Conservation (phyloP, 2,329 filamentous ascomycete species). For the Bipolaris bicolor region DNA sequence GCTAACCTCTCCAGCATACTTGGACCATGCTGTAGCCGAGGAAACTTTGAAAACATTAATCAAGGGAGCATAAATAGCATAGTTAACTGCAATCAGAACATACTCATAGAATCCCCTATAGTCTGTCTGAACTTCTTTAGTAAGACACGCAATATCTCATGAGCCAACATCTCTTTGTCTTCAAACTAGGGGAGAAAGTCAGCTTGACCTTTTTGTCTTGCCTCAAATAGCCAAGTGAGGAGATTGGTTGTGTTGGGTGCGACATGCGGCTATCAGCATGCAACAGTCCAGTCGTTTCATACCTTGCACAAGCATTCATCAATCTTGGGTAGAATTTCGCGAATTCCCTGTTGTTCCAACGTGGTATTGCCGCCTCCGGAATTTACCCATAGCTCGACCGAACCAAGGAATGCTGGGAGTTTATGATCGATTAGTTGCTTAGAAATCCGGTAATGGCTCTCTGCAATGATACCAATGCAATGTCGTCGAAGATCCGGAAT, state of each 20-base stretch:
- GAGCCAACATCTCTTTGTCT: not conserved
- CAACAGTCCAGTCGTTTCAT: not conserved
- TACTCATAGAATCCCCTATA: not conserved
- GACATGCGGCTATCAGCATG: not conserved
- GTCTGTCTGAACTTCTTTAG: not conserved
- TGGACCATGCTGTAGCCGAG: not conserved
- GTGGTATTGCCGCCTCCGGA: slow-evolving; percentile 46
- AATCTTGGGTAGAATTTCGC: not conserved
- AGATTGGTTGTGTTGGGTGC: too few species aligned
- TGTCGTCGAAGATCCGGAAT: not conserved
- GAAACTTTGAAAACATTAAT: too few species aligned
- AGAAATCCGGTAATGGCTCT: slow-evolving; percentile 46
- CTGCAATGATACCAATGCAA: not conserved
- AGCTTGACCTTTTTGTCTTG: not conserved
- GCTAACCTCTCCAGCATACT: not conserved
- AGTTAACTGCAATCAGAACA: not conserved
- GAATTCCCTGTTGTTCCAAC: not conserved
- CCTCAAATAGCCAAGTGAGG: too few species aligned
- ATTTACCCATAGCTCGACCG: slow-evolving; percentile 54
- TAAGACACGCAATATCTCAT: not conserved
- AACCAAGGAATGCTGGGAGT: slow-evolving; percentile 52
- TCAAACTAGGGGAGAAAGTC: not conserved
- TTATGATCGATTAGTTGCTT: slow-evolving; percentile 50
- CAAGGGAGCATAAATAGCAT: too few species aligned
- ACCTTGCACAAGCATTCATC: not conserved